phyloP scores from a whole-genome alignment of 176 grass and related monocot genomes.

The Lolium perenne region DNA sequence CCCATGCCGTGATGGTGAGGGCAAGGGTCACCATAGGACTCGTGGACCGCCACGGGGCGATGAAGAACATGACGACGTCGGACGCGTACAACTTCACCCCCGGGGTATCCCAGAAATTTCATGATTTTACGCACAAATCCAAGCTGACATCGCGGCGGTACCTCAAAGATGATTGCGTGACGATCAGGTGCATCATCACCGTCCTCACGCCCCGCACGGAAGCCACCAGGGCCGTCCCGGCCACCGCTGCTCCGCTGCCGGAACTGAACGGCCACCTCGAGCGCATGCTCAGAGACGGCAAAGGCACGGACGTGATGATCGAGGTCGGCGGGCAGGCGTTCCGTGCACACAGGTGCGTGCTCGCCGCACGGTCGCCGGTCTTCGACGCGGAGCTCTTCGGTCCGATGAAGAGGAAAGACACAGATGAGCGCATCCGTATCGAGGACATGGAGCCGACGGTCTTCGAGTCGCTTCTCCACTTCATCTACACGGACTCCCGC shows the following conservation, averaged over 20 bases:
- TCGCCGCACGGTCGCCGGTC: slow-evolving; percentile 28
- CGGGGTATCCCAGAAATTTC: too few species aligned
- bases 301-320: slow-evolving; percentile 8
- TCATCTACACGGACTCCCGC: slow-evolving; percentile 36
- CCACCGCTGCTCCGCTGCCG: neutral
- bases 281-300: neutral
- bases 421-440: neutral
- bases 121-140: neutral
- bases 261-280: neutral
- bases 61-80: neutral
- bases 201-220: neutral
- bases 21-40: neutral
- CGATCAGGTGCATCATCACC: slow-evolving; percentile 20
- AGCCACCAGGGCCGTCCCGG: neutral
- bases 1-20: neutral
- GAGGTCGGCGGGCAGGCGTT: neutral
- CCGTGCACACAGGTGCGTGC: slow-evolving; percentile 11
- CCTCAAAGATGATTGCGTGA: neutral
- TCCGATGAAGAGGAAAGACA: neutral
- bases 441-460: neutral
- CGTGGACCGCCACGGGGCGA: neutral
- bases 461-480: slow-evolving; percentile 40
- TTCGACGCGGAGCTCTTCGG: slow-evolving; percentile 30
- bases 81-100: neutral
- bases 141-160: neutral